Conservation (phyloP, 768 basidiomycete genomes). For the Filobasidium wieringae region DNA sequence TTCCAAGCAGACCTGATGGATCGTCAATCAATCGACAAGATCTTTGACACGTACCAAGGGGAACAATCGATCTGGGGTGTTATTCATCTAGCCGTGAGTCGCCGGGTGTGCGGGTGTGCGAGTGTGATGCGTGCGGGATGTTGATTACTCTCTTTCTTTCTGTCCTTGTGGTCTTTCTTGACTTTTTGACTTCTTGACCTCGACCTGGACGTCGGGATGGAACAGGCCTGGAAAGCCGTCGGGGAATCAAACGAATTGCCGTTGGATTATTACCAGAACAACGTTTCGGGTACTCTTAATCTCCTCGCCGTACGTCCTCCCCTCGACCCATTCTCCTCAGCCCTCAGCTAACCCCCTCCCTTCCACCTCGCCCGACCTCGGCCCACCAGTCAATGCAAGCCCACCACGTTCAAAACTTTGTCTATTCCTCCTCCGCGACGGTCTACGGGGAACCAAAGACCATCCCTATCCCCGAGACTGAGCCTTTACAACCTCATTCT, state of each 20-base stretch:
- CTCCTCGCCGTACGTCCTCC: slow-evolving; percentile 48
- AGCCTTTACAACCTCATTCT: slow-evolving; percentile 73
- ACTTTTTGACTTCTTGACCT: too few relatives aligned
- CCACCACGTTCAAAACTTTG: slow-evolving; percentile 70
- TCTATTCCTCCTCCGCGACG: slow-evolving; percentile 96
- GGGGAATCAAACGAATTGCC: slow-evolving; percentile 93
- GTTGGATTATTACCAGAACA: slow-evolving; percentile 83
- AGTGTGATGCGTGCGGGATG: not conserved
- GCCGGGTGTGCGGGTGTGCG: not conserved
- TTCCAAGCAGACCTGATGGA: slow-evolving; percentile 63
- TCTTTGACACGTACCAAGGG: slow-evolving; percentile 67
- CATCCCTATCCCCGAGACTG: slow-evolving; percentile 89
- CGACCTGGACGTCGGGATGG: not conserved
- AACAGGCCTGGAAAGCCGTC: slow-evolving; percentile 89
- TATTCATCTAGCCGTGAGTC: slow-evolving; percentile 78
- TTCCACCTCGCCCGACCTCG: too few relatives aligned
- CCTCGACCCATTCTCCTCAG: not conserved
- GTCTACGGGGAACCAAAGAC: slow-evolving; percentile 88
- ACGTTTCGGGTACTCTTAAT: slow-evolving; percentile 75
- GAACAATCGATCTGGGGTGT: slow-evolving; percentile 94
- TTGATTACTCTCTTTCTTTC: too few relatives aligned
- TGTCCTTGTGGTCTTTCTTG: too few relatives aligned
- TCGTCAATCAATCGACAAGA: slow-evolving; percentile 62
- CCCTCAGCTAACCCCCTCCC: not conserved
- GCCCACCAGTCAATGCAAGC: slow-evolving; percentile 62